Evolutionary conservation across 2,329 filamentous ascomycete species (phyloP).

Genomic region (Colletotrichum nymphaeae): DNA sequence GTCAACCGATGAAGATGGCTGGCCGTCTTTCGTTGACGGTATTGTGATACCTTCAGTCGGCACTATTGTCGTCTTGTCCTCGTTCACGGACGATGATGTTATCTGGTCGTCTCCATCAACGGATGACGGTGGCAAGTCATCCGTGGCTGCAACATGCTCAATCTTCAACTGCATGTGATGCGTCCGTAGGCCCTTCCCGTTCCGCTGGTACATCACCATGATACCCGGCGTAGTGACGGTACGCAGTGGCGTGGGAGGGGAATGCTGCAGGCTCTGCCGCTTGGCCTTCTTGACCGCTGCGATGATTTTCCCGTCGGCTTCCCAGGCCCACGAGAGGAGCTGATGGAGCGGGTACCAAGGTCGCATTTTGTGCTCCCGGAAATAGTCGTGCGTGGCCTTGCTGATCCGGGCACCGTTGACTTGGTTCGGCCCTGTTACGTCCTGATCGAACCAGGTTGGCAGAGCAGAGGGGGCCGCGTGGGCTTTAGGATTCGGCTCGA

Average conservation of each 20-base stretch:
- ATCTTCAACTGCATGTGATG: background rate
- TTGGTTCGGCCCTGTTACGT: background rate
- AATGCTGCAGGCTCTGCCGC: background rate
- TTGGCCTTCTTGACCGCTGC: constrained; percentile 8
- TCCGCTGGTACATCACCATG: background rate
- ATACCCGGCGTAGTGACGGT: background rate
- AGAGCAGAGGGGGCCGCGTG: constrained; percentile 13
- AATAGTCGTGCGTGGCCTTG: background rate
- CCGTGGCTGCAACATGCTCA: background rate
- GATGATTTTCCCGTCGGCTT: constrained; percentile 18
- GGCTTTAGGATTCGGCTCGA: background rate
- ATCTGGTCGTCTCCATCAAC: no score
- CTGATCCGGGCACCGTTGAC: background rate
- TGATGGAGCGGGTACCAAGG: constrained; percentile 19
- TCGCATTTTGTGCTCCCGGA: background rate
- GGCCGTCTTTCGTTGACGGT: no score
- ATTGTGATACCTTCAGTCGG: no score
- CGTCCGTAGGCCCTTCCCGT: background rate
- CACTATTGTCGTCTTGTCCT: no score
- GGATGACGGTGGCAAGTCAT: background rate
- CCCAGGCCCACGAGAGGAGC: constrained; percentile 12
- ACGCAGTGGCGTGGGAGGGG: background rate
- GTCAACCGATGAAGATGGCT: no score
- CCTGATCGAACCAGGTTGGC: background rate
- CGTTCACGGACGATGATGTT: no score